Conservation (phyloP, 306 rosid genomes). For the Abrus precatorius region DNA sequence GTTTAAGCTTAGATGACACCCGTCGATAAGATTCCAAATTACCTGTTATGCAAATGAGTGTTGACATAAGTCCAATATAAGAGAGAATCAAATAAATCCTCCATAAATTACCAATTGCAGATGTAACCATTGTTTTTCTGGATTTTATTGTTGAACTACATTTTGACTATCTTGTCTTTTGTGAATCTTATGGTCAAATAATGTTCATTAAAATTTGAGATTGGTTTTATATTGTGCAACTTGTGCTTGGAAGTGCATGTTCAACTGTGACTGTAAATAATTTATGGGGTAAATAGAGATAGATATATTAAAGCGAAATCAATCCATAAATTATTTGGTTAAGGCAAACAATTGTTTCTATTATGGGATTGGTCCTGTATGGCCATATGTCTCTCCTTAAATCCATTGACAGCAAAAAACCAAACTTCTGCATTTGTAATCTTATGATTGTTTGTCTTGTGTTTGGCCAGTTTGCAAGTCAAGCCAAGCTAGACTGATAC, state of each 20-base stretch:
- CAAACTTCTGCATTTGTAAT: background rate
- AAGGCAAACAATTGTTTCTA: conserved; percentile 6
- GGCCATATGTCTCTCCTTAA: background rate
- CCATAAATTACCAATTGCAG: conserved; percentile 8
- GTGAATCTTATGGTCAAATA: conserved; percentile 29
- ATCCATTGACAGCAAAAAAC: background rate
- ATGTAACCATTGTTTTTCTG: background rate
- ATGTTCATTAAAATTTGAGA: conserved; percentile 11
- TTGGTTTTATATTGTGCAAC: conserved; percentile 38
- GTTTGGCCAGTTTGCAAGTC: conserved; percentile 4
- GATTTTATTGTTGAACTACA: conserved; percentile 31
- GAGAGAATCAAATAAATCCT: conserved; percentile 42
- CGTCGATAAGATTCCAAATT: conserved; percentile 72
- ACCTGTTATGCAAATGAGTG: conserved; percentile 59
- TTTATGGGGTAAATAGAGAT: background rate
- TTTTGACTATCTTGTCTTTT: conserved; percentile 1
- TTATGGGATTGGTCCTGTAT: background rate
- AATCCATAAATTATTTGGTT: conserved; percentile 23
- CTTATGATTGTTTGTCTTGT: background rate
- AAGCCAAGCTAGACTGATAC: conserved; percentile 6
- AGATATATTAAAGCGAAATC: conserved; percentile 19
- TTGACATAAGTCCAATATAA: conserved; percentile 42
- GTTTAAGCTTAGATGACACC: conserved; percentile 90
- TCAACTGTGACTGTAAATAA: background rate
- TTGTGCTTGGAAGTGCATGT: conserved; percentile 29